Conservation (phyloP, 2,329 filamentous ascomycete species). For the Phaeosphaeriaceae sp. region DNA sequence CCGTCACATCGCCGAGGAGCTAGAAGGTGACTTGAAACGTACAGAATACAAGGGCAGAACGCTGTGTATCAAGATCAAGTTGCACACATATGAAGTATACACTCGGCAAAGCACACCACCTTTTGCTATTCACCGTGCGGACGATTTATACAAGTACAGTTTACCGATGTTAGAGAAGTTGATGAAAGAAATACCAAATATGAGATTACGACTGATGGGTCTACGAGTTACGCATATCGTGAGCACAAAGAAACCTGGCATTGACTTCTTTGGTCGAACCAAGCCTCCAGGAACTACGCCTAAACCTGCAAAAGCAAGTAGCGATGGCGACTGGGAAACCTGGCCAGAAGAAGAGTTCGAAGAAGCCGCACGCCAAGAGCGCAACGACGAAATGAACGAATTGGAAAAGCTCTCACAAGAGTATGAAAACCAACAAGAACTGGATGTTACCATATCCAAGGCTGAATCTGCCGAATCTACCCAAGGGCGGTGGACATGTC, state of each 20-base stretch:
- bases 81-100: constrained; percentile 91
- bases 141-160: constrained; percentile 82
- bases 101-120: constrained; percentile 81
- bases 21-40: constrained; percentile 82
- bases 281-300: constrained; percentile 16
- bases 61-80: constrained; percentile 87
- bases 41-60: constrained; percentile 90
- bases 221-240: constrained; percentile 86
- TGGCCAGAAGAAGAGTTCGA: constrained; percentile 73
- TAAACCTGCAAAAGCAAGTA: constrained; percentile 18
- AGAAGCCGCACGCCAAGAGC: constrained; percentile 64
- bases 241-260: constrained; percentile 80
- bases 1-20: constrained; percentile 77
- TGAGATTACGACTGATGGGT: constrained; percentile 86
- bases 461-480: constrained; percentile 22
- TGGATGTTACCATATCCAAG: not conserved
- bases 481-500: constrained; percentile 75
- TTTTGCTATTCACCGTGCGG: constrained; percentile 72
- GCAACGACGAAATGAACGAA: constrained; percentile 66
- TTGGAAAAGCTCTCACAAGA: constrained; percentile 69
- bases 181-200: constrained; percentile 78
- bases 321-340: constrained; percentile 67
- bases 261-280: constrained; percentile 76
- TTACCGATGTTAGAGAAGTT: constrained; percentile 84
- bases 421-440: constrained; percentile 36